Conservation (phyloP, 1,139 yeast genomes). For the Candida labiduridarum region DNA sequence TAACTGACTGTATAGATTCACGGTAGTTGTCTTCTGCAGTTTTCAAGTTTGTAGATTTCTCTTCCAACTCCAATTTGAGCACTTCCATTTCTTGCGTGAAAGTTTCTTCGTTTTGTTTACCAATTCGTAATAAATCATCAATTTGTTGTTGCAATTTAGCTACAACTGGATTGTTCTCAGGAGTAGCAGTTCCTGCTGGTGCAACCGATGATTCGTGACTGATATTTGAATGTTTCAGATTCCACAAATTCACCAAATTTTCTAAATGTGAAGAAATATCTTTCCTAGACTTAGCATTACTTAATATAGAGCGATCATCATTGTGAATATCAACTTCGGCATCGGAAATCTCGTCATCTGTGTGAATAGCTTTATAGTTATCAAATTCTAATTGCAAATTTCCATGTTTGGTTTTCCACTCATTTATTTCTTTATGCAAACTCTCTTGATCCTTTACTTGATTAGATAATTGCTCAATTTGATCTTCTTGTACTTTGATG, state of each 20-base stretch:
- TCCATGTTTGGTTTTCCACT: slow-evolving; percentile 50
- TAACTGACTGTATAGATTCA: slow-evolving; percentile 70
- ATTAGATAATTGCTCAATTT: slow-evolving; percentile 42
- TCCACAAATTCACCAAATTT: slow-evolving; percentile 42
- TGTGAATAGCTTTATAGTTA: slow-evolving; percentile 41
- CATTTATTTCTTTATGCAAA: slow-evolving; percentile 48
- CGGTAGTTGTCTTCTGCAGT: slow-evolving; percentile 58
- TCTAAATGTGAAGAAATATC: slow-evolving; percentile 45
- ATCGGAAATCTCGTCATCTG: slow-evolving; percentile 35
- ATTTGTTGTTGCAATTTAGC: slow-evolving; percentile 49
- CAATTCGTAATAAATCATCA: slow-evolving; percentile 44
- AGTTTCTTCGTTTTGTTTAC: slow-evolving; percentile 40
- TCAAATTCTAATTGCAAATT: slow-evolving; percentile 48
- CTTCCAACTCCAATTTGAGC: slow-evolving; percentile 37
- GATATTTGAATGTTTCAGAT: slow-evolving; percentile 13
- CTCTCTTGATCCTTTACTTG: slow-evolving; percentile 49
- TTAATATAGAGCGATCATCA: slow-evolving; percentile 27
- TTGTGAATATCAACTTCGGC: slow-evolving; percentile 24
- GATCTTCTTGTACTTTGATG: slow-evolving; percentile 55
- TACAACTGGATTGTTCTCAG: slow-evolving; percentile 31
- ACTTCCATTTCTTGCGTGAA: slow-evolving; percentile 36
- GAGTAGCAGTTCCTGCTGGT: slow-evolving; percentile 12
- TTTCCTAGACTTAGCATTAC: slow-evolving; percentile 31
- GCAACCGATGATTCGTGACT: slow-evolving; percentile 14
- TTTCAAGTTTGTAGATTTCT: slow-evolving; percentile 38